phyloP scores from a whole-genome alignment of 2,329 filamentous ascomycete genomes.

The Colletotrichum eleusines region DNA sequence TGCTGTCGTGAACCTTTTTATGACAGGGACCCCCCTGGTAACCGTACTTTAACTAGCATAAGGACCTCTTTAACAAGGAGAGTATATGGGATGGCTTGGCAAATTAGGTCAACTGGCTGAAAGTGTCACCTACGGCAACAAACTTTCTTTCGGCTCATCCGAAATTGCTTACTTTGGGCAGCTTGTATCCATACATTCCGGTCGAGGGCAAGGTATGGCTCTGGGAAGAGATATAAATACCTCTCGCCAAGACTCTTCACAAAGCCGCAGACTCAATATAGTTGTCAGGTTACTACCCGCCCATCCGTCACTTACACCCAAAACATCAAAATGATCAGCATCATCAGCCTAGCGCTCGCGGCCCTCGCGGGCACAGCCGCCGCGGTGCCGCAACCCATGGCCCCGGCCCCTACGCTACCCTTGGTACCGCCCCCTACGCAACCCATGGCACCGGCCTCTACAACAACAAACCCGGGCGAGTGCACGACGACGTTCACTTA shows the following conservation, averaged over 20 bases:
- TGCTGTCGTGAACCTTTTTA: too few species aligned
- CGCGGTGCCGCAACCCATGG: not conserved
- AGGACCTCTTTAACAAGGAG: too few species aligned
- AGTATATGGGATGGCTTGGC: not conserved
- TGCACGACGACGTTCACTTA: conserved; percentile 19
- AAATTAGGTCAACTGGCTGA: too few species aligned
- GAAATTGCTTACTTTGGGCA: not conserved
- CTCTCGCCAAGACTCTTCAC: not conserved
- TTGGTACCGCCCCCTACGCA: not conserved
- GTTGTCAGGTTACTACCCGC: not conserved
- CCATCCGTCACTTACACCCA: not conserved
- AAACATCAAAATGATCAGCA: not conserved
- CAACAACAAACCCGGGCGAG: not conserved
- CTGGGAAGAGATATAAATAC: not conserved
- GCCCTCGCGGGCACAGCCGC: not conserved
- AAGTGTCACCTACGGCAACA: too few species aligned
- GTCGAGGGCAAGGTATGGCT: too few species aligned
- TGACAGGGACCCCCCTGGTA: too few species aligned
- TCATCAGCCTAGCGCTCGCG: not conserved
- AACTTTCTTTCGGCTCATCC: too few species aligned
- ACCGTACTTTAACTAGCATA: too few species aligned
- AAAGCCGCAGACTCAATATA: too few species aligned
- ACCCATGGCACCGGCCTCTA: not conserved
- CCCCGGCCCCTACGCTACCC: not conserved
- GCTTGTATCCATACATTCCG: too few species aligned